Evolutionary conservation across 73 alveolate genomes (phyloP).

Genomic region (Tetrahymena elliotti): DNA sequence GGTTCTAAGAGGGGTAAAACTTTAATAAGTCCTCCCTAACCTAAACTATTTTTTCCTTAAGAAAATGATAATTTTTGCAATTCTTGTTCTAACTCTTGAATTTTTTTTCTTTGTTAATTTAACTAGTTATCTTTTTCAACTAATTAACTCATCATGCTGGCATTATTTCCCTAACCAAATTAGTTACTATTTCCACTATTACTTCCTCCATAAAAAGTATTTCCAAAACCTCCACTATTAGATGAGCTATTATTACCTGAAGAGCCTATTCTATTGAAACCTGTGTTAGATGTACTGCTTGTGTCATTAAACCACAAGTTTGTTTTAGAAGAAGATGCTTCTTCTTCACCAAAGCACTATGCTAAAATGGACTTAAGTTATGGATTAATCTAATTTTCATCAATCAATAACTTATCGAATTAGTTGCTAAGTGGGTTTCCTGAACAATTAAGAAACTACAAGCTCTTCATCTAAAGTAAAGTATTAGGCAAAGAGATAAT

Average conservation of each 20-base stretch:
- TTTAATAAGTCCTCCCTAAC: not conserved
- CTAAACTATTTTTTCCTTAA: not conserved
- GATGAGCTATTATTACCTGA: not conserved
- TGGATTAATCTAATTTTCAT: slow-evolving; percentile 13
- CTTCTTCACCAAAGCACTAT: slow-evolving; percentile 20
- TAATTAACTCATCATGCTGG: not conserved
- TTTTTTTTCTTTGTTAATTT: not conserved
- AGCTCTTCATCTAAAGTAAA: slow-evolving; percentile 41
- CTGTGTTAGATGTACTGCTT: slow-evolving; percentile 18
- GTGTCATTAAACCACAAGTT: slow-evolving; percentile 15
- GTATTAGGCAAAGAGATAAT: slow-evolving; percentile 55
- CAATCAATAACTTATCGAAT: slow-evolving; percentile 43
- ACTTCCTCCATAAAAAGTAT: not conserved
- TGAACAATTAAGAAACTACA: slow-evolving; percentile 52
- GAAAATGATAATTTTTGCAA: slow-evolving; percentile 1
- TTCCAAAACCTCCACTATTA: not conserved
- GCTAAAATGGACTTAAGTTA: slow-evolving; percentile 12
- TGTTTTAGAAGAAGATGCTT: slow-evolving; percentile 3
- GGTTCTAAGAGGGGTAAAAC: not conserved
- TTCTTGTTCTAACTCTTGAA: slow-evolving; percentile 7
- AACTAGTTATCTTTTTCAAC: not conserved
- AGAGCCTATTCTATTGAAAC: slow-evolving; percentile 8
- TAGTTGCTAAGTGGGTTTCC: slow-evolving; percentile 59
- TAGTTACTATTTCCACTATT: not conserved
- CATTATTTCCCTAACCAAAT: not conserved